A percentile compares a stretch with the other conserved stretches of the same genome.
phyloP scores from a whole-genome alignment of 73 alveolate species.

The Blepharisma japonicum region DNA sequence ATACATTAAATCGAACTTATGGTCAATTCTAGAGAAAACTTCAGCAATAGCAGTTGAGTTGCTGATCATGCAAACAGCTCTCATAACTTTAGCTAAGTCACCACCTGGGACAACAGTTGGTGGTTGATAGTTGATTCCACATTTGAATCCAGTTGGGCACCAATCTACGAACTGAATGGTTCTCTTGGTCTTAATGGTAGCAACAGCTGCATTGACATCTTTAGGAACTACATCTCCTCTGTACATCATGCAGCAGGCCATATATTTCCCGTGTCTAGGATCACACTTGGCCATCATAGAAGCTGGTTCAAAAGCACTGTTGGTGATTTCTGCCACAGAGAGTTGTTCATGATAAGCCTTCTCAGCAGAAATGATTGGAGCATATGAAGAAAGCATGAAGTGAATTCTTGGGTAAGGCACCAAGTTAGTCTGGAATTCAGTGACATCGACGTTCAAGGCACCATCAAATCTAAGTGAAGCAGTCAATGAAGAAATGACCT shows the following conservation, averaged over 20 bases:
- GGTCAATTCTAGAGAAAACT: slow-evolving; percentile 84
- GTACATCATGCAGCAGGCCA: slow-evolving; percentile 77
- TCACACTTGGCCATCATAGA: slow-evolving; percentile 84
- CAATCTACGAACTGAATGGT: slow-evolving; percentile 58
- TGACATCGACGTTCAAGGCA: slow-evolving; percentile 60
- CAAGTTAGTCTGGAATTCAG: slow-evolving; percentile 75
- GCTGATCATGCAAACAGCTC: slow-evolving; percentile 91
- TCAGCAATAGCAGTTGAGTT: slow-evolving; percentile 92
- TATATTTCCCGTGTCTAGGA: slow-evolving; percentile 71
- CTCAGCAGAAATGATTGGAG: slow-evolving; percentile 78
- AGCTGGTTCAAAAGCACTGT: slow-evolving; percentile 70
- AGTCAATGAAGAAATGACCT: slow-evolving; percentile 71
- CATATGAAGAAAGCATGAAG: slow-evolving; percentile 81
- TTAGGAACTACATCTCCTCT: slow-evolving; percentile 80
- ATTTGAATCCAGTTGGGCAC: slow-evolving; percentile 95
- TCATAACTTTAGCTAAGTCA: slow-evolving; percentile 62
- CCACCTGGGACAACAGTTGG: slow-evolving; percentile 76
- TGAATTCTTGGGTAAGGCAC: slow-evolving; percentile 88
- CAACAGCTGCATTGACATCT: slow-evolving; percentile 63
- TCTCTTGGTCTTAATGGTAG: slow-evolving; percentile 41
- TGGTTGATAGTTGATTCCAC: slow-evolving; percentile 95
- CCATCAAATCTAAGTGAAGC: slow-evolving; percentile 62
- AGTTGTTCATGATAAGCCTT: slow-evolving; percentile 67
- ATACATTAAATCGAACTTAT: slow-evolving; percentile 73
- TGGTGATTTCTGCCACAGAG: slow-evolving; percentile 72